Evolutionary conservation across 305 asterid genomes (phyloP).

Genomic region (Fraxinus dipetala): DNA sequence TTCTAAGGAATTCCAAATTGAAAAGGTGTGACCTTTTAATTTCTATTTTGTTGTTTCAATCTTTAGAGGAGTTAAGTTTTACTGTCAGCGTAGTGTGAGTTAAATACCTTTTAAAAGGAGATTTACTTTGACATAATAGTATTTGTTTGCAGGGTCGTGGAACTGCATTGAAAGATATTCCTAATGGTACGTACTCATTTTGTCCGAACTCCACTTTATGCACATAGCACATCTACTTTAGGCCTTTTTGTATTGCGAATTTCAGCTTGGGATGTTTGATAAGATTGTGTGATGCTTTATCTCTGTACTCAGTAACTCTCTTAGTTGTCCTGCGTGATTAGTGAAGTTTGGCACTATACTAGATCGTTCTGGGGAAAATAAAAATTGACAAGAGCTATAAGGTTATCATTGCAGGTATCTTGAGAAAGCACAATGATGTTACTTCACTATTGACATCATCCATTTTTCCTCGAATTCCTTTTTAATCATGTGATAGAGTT

Average conservation of each 20-base stretch:
- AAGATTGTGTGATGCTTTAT: not conserved
- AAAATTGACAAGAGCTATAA: not conserved
- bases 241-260: not conserved
- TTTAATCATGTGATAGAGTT: not conserved
- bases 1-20: constrained; percentile 41
- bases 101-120: constrained; percentile 15
- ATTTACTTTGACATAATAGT: not conserved
- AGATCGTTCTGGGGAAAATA: not conserved
- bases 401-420: not conserved
- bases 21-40: constrained; percentile 46
- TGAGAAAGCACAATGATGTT: not conserved
- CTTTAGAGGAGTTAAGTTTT: constrained; percentile 4
- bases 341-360: not conserved
- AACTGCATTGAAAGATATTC: constrained; percentile 80
- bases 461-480: not conserved
- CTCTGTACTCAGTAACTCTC: not conserved
- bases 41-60: constrained; percentile 1
- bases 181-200: constrained; percentile 69
- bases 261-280: not conserved
- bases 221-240: constrained; percentile 8
- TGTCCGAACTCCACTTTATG: constrained; percentile 9
- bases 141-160: constrained; percentile 75
- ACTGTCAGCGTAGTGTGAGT: not conserved
- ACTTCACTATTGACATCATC: not conserved
- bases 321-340: not conserved